Evolutionary conservation across 2,329 filamentous ascomycete species (phyloP), one percentile per base, ranked within the genome.

Genomic region (Aureobasidium uvarum): DNA sequence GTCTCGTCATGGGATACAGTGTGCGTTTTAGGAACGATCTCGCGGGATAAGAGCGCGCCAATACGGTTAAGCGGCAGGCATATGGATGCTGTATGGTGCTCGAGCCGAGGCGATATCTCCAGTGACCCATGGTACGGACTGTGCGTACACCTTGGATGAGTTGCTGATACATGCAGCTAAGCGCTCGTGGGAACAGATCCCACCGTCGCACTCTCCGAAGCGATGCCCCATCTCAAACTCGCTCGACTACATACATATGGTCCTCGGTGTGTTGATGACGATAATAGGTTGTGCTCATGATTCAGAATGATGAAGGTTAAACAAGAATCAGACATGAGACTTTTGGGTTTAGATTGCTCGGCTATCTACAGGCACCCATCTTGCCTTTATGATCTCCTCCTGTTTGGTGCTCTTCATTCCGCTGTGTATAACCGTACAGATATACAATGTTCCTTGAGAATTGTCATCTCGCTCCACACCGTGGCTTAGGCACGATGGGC

Each of bases 101-200:
- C 13, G 41, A 25, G 31, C 36, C 31, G 41, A 46, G 25, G 41
- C n/a, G n/a, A 48, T 18, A 33, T 14, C 38, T 18, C 11, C 36
- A 28, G 16, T 45, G 23, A 45, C 8, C 56, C 41, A 60, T 46
- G 56, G 56, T 60, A 60, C 56, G n/a, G 25, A 7, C 3, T 13
- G n/a, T n/a, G 56, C 18, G 56, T 38, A 48, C 43, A 38, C 14
- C 18, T 25, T 28, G 31, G 14, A 25, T n/a, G 25, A 48, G 28
- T 25, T 36, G 28, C 56, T 46, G 43, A 46, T 48, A 28, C 52
- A 45, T 45, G 31, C 56, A 46, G 56, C 41, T 41, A 60, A 46
- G 43, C 41, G 43, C 43, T 38, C 23, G 41, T 33, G n/a, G 18
- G 31, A 23, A 23, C 8, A 45, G 39, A 58, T 58, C 11, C 39